Evolutionary conservation across 352 stramenopile species (phyloP), one percentile per base, ranked within the genome.

Genomic region (Globisporangium cederbergense): DNA sequence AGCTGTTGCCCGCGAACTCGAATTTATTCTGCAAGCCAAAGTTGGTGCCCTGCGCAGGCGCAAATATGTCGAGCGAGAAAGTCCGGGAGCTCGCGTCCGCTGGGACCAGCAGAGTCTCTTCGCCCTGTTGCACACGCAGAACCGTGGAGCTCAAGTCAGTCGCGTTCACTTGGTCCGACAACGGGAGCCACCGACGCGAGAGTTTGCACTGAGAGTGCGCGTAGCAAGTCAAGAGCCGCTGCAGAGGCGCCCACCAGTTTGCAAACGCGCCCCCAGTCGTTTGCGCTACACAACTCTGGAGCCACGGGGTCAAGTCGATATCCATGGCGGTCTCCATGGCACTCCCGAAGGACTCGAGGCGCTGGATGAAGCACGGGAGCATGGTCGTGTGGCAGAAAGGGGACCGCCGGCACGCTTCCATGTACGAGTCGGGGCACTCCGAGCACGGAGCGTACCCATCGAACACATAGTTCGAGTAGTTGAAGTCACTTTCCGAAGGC

Each of bases 211-310:
- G 51, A n/a, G 46, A 32, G 18, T 45, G 42, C 3, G 70, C 66
- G 32, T 75, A 77, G 50, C 73, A 79, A 0, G 57, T 47, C 8
- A 79, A 46, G 51, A 72, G 75, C 14, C 49, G 46, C 53, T 77
- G 64, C 7, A 79, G 40, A 0, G 64, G 58, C 11, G 62, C 54
- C 70, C 67, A 77, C 70, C 73, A 75, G 14, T 65, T 60, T 46
- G 70, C 66, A 32, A 73, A 76, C 6, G 45, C 30, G 4, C 5
- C 16, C 6, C 2, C 30, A 32, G 43, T 66, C 36, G 32, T 36
- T 5, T 13, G 25, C 18, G 62, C 50, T 8, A 28, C 50, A 20
- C 51, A 67, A 4, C 30, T 32, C 10, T 34, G 59, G 3, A 59
- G 30, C 50, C 60, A 49, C 2, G 46, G 32, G 0, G 30, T 53